Evolutionary conservation across 179 eudicot species (phyloP).

Genomic region (Silene vulgaris): DNA sequence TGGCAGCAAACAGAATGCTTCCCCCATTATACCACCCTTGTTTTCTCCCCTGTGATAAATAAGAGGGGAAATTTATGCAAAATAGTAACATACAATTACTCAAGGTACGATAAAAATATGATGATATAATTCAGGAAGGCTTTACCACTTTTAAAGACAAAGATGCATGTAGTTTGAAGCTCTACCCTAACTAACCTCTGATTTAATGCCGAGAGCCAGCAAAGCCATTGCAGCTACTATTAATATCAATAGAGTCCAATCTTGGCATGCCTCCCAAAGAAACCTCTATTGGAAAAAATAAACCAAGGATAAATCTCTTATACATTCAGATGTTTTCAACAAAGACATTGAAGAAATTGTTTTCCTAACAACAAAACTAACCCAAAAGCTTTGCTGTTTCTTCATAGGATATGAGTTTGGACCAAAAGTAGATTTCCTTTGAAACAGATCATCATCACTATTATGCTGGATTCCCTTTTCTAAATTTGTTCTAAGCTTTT

Average conservation of each 20-base stretch:
- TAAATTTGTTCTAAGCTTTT: slow-evolving; percentile 43
- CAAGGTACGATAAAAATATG: background rate
- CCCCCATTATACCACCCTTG: slow-evolving; percentile 99
- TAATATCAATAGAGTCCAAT: slow-evolving; percentile 74
- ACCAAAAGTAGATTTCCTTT: slow-evolving; percentile 62
- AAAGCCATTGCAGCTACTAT: slow-evolving; percentile 91
- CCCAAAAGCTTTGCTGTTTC: slow-evolving; percentile 77
- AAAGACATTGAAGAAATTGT: background rate
- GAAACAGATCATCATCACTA: slow-evolving; percentile 47
- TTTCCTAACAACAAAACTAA: slow-evolving; percentile 20
- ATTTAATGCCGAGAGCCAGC: slow-evolving; percentile 70
- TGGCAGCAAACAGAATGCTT: slow-evolving; percentile 83
- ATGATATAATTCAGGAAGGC: background rate
- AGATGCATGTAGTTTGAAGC: background rate
- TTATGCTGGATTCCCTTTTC: slow-evolving; percentile 61
- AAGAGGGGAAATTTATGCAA: background rate
- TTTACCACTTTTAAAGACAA: background rate
- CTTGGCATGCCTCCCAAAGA: slow-evolving; percentile 87
- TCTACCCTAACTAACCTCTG: slow-evolving; percentile 48
- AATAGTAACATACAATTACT: background rate
- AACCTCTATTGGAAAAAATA: slow-evolving; percentile 42
- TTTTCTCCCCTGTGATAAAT: slow-evolving; percentile 52
- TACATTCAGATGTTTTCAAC: background rate
- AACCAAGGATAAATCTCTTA: slow-evolving; percentile 3
- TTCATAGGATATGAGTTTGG: slow-evolving; percentile 81